Evolutionary conservation across 2,329 filamentous ascomycete species (phyloP).

Genomic region (Colletotrichum tofieldiae): DNA sequence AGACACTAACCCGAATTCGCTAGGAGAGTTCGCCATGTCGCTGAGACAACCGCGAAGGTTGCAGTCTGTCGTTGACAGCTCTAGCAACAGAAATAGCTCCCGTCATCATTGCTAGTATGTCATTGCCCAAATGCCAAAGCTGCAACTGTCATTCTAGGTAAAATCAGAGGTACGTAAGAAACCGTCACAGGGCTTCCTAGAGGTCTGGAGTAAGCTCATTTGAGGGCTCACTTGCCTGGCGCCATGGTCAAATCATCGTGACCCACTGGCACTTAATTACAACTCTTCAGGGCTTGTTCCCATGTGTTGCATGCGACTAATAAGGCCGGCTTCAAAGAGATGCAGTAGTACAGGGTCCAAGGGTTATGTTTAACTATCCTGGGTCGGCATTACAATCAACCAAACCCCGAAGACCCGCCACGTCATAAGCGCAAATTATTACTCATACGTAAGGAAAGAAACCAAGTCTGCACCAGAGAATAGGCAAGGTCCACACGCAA

Average conservation of each 20-base stretch:
- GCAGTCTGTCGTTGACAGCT: no score
- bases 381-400: background rate
- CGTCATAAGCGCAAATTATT: slow-evolving; percentile 3
- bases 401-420: background rate
- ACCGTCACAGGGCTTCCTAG: background rate
- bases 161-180: background rate
- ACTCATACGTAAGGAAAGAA: background rate
- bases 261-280: no score
- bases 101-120: no score
- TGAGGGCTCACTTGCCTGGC: background rate
- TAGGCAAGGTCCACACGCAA: background rate
- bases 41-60: no score
- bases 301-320: no score
- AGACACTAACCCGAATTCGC: no score
- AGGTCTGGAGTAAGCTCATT: background rate
- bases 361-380: background rate
- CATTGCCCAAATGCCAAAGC: no score
- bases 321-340: background rate
- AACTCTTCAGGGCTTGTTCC: no score
- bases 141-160: no score
- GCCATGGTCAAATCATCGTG: no score
- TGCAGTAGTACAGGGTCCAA: background rate
- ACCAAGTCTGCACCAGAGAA: background rate
- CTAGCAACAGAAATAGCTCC: no score
- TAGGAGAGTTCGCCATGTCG: no score